Evolutionary conservation across 148 eudicot species (phyloP).

Genomic region (Polygonum maritimum): DNA sequence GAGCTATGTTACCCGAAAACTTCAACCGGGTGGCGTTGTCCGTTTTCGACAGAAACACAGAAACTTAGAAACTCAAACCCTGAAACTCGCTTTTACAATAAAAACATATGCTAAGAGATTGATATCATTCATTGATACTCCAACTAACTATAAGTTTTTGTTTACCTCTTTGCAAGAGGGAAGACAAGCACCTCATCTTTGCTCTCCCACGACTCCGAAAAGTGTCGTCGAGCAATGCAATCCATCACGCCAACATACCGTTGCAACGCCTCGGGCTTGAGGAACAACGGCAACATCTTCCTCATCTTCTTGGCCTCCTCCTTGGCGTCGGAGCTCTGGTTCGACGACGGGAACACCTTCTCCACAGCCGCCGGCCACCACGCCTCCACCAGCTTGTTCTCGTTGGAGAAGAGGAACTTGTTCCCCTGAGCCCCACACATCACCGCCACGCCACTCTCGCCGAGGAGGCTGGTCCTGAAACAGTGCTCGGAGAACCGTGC

Average conservation of each 20-base stretch:
- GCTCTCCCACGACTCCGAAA: slow-evolving; percentile 17
- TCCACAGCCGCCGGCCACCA: slow-evolving; percentile 35
- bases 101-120: too few relatives aligned
- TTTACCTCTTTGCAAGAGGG: slow-evolving; percentile 20
- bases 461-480: slow-evolving; percentile 26
- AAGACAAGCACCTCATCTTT: slow-evolving; percentile 18
- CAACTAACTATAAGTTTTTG: too few relatives aligned
- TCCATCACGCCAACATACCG: slow-evolving; percentile 26
- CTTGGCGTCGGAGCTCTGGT: neutral
- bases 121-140: too few relatives aligned
- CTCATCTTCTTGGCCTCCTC: slow-evolving; percentile 28
- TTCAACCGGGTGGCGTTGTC: too few relatives aligned
- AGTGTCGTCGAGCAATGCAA: slow-evolving; percentile 14
- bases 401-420: slow-evolving; percentile 33
- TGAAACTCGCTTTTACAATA: too few relatives aligned
- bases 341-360: slow-evolving; percentile 25
- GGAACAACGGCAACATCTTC: slow-evolving; percentile 21
- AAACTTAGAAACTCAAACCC: too few relatives aligned
- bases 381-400: slow-evolving; percentile 25
- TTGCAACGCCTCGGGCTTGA: slow-evolving; percentile 31
- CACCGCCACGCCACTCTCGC: slow-evolving; percentile 15
- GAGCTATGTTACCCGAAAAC: too few relatives aligned
- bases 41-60: too few relatives aligned
- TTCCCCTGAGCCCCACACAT: slow-evolving; percentile 23
- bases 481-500: slow-evolving; percentile 10